Conservation (phyloP, 768 basidiomycete genomes). For the Tephrocybe sp. region DNA sequence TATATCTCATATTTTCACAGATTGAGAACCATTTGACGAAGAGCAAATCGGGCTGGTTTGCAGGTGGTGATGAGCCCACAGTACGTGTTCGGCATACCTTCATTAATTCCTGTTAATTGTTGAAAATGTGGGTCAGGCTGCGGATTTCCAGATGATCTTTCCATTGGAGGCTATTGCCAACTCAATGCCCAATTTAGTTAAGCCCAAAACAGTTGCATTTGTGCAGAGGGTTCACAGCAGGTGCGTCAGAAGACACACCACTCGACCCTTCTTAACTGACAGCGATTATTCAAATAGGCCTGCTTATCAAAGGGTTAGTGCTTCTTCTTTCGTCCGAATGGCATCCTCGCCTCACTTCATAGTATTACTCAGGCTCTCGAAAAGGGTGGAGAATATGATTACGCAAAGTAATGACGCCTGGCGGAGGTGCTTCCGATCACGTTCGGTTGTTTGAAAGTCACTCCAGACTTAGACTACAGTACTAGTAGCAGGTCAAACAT, state of each 20-base stretch:
- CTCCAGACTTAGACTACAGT: too few relatives aligned
- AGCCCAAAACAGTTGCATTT: conserved; percentile 22
- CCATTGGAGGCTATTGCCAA: conserved; percentile 22
- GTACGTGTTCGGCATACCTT: conserved; percentile 7
- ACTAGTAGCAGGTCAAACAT: too few relatives aligned
- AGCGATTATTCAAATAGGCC: conserved; percentile 3
- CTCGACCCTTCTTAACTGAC: neutral
- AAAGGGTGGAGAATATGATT: conserved; percentile 30
- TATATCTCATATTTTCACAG: neutral
- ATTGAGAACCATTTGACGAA: conserved; percentile 17
- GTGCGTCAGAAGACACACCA: conserved; percentile 4
- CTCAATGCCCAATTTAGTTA: conserved; percentile 12
- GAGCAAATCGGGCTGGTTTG: conserved; percentile 18
- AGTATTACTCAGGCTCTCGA: conserved; percentile 23
- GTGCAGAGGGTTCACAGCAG: conserved; percentile 21
- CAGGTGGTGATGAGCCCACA: conserved; percentile 18
- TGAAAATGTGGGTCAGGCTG: conserved; percentile 15
- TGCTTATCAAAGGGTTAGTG: conserved; percentile 15
- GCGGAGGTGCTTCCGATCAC: too few relatives aligned
- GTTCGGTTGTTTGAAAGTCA: too few relatives aligned
- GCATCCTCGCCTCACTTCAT: neutral
- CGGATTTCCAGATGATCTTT: conserved; percentile 28
- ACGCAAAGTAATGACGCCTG: conserved; percentile 17
- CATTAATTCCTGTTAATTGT: neutral
- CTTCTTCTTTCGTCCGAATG: neutral